These are phyloP conservation scores for Penicillium canescens DNA, from an alignment of 495 filamentous ascomycete genomes.

Conservation along the genomic window DNA sequence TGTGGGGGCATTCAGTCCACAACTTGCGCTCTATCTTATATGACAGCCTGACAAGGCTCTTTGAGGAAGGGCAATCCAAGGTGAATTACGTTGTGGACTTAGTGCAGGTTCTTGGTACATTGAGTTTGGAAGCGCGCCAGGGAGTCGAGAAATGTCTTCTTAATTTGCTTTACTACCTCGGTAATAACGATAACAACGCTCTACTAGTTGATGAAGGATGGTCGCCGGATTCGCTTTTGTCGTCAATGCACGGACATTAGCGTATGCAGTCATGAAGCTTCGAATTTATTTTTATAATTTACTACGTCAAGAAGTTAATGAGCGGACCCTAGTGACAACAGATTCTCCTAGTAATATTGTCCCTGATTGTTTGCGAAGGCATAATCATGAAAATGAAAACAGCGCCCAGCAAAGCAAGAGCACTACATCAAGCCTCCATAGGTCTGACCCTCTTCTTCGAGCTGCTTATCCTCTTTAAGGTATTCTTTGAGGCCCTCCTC, in stretches of 20 bases:
- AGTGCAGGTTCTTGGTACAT: constrained; percentile 18
- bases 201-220: constrained; percentile 20
- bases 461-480: neutral
- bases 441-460: neutral
- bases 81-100: constrained; percentile 22
- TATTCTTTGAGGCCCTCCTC: constrained; percentile 1
- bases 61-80: constrained; percentile 9
- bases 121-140: constrained; percentile 24
- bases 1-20: constrained; percentile 18
- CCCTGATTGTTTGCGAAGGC: too few species aligned
- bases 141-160: constrained; percentile 32
- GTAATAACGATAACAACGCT: neutral
- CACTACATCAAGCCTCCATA: constrained; percentile 4
- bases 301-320: neutral
- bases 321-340: neutral
- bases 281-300: neutral
- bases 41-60: constrained; percentile 9
- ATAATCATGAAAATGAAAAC: too few species aligned
- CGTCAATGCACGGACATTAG: constrained; percentile 23
- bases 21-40: constrained; percentile 19
- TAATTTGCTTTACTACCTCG: constrained; percentile 23
- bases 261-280: neutral
- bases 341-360: too few species aligned
- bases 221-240: constrained; percentile 29
- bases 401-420: neutral